phyloP scores from a whole-genome alignment of 2,329 filamentous ascomycete species.

The Arthrobotrys sphaeroides region DNA sequence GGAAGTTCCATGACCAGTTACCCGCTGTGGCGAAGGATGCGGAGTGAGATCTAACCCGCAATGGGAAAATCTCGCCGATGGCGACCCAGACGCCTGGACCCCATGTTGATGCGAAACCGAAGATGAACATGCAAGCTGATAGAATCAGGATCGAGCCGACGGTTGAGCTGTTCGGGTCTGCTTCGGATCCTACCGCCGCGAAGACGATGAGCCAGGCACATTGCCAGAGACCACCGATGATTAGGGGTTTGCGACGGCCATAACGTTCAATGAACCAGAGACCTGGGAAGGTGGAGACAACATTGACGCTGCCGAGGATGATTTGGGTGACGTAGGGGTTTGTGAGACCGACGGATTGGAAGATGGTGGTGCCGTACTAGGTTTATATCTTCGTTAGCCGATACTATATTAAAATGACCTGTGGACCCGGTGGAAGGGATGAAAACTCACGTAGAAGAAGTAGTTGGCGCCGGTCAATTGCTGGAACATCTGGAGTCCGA shows the following conservation, averaged over 20 bases:
- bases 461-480: conserved; percentile 69
- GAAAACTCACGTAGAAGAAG: conserved; percentile 55
- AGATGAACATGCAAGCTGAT: conserved; percentile 75
- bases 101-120: conserved; percentile 75
- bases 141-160: conserved; percentile 72
- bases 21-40: conserved; percentile 71
- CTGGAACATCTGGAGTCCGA: conserved; percentile 72
- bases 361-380: conserved; percentile 75
- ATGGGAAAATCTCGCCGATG: conserved; percentile 73
- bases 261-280: conserved; percentile 75
- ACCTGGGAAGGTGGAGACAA: conserved; percentile 72
- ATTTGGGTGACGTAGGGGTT: conserved; percentile 75
- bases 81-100: conserved; percentile 77
- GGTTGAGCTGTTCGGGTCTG: conserved; percentile 55
- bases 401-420: background rate
- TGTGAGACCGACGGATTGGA: conserved; percentile 71
- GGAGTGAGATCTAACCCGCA: conserved; percentile 69
- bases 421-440: background rate
- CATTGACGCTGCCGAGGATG: conserved; percentile 75
- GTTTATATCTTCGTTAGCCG: background rate
- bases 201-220: conserved; percentile 73
- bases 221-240: conserved; percentile 75
- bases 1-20: conserved; percentile 78
- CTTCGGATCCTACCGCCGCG: conserved; percentile 66
- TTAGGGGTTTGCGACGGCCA: conserved; percentile 74